These are phyloP conservation scores for Tylopilus balloui DNA, from an alignment of 768 basidiomycete species.

Conservation along the genomic window DNA sequence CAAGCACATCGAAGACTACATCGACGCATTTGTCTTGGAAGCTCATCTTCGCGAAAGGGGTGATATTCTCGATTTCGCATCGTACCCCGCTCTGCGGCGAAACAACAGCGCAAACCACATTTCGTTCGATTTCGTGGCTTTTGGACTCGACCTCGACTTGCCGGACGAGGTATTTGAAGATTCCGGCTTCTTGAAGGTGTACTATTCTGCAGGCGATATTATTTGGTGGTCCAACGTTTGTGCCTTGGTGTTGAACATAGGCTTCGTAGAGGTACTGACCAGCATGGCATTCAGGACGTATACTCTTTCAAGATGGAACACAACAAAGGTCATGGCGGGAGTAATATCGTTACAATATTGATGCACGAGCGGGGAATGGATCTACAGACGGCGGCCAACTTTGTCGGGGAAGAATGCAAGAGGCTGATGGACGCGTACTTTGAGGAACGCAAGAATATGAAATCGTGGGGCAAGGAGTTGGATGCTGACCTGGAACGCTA, in stretches of 20 bases:
- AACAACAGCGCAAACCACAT: constrained; percentile 65
- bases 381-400: constrained; percentile 31
- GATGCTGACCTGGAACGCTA: constrained; percentile 50
- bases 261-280: not conserved
- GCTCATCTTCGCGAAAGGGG: constrained; percentile 57
- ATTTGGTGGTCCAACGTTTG: constrained; percentile 70
- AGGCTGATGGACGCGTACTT: constrained; percentile 7
- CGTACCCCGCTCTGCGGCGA: constrained; percentile 54
- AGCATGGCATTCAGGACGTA: constrained; percentile 44
- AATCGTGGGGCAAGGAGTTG: constrained; percentile 44
- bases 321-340: constrained; percentile 47
- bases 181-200: constrained; percentile 47
- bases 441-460: constrained; percentile 27
- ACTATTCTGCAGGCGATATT: constrained; percentile 58
- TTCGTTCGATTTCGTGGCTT: constrained; percentile 61
- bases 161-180: constrained; percentile 59
- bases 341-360: constrained; percentile 53
- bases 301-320: constrained; percentile 76
- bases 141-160: constrained; percentile 56
- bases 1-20: constrained; percentile 17
- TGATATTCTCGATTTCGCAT: constrained; percentile 48
- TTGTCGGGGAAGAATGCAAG: constrained; percentile 28
- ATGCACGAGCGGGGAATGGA: constrained; percentile 51
- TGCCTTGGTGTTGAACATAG: constrained; percentile 1
- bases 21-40: constrained; percentile 36